phyloP scores from a whole-genome alignment of 768 basidiomycete species.

The Mycena metata region DNA sequence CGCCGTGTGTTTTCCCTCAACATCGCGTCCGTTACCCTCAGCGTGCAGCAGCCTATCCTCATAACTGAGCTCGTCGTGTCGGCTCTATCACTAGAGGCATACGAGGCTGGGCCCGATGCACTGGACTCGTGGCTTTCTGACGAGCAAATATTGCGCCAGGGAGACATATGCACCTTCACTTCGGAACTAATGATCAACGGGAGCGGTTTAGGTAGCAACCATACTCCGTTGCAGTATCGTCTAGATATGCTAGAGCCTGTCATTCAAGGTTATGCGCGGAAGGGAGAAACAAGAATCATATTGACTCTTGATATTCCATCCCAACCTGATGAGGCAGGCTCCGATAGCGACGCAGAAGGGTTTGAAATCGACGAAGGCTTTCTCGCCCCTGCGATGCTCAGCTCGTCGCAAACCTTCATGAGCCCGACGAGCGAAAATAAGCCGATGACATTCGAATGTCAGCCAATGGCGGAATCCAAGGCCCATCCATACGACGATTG shows the following conservation, averaged over 20 bases:
- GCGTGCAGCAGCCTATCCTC: constrained; percentile 46
- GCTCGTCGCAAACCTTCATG: constrained; percentile 37
- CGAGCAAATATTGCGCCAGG: constrained; percentile 65
- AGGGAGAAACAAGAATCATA: constrained; percentile 66
- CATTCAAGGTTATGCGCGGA: constrained; percentile 72
- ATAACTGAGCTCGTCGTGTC: constrained; percentile 67
- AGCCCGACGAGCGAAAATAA: constrained; percentile 29
- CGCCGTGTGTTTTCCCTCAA: constrained; percentile 49
- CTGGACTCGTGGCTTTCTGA: constrained; percentile 61
- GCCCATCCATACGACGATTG: constrained; percentile 60
- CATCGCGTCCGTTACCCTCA: constrained; percentile 39
- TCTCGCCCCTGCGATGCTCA: constrained; percentile 66
- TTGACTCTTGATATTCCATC: constrained; percentile 50
- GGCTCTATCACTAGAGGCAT: constrained; percentile 65
- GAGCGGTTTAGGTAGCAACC: constrained; percentile 28
- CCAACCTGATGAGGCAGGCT: constrained; percentile 35
- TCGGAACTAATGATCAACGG: constrained; percentile 34
- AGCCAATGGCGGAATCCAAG: constrained; percentile 50
- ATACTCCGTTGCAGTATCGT: constrained; percentile 54
- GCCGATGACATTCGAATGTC: constrained; percentile 38
- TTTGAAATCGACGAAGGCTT: constrained; percentile 84
- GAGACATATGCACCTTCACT: constrained; percentile 53
- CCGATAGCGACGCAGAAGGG: constrained; percentile 50
- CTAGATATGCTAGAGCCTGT: constrained; percentile 78
- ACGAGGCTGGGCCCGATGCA: constrained; percentile 52